Base-by-base conservation (phyloP, 2,329 filamentous ascomycete species). In the Macrophomina phaseolina region DNA sequence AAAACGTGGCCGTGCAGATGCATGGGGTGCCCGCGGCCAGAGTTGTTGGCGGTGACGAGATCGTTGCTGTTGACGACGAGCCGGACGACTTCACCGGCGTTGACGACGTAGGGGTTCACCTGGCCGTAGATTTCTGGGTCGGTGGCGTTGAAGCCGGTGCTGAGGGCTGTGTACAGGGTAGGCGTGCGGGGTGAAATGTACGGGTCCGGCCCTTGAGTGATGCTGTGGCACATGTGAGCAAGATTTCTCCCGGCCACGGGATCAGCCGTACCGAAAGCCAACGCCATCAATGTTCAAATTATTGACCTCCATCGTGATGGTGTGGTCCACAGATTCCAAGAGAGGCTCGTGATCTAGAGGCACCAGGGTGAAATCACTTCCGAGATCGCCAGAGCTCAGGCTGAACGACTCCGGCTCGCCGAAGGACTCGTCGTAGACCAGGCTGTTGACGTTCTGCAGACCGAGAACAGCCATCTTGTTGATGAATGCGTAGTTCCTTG, bases 21-120 rank as follows among this genome's bases (percentile, higher is more conserved):
- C 80, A 90, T 89, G 0, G 89, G 92, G 72, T 93, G 91, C 8
- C 87, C 89, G 48, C 91, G 83, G 81, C 67, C 84, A 71, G 94
- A 91, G 52, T 87, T 83, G 73, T 93, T 94, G 81, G 93, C 92
- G 18, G 94, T 81, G 23, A 93, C 79, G 60, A 94, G 84, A 73
- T 94, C 88, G 70, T 49, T 76, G 38, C 77, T 70, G 65, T 76
- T 74, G 62, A 70, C 49, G 34, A 67, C 45, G 28, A 70, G 34
- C 30, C 69, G 64, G 28, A 70, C 58, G 12, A 67, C 36, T 16
- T 69, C 40, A 16, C 65, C 68, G 55, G 77, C 74, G 1, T 74
- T 49, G 1, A 82, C 71, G 23, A 82, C 70, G 64, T 75, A 72
- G 49, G 66, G 16, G 42, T 73, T 58, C 14, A 34, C 79, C 18